Evolutionary conservation across 179 eudicot species (phyloP), one percentile per base, ranked within the genome.

Genomic region (Dionaea muscipula): DNA sequence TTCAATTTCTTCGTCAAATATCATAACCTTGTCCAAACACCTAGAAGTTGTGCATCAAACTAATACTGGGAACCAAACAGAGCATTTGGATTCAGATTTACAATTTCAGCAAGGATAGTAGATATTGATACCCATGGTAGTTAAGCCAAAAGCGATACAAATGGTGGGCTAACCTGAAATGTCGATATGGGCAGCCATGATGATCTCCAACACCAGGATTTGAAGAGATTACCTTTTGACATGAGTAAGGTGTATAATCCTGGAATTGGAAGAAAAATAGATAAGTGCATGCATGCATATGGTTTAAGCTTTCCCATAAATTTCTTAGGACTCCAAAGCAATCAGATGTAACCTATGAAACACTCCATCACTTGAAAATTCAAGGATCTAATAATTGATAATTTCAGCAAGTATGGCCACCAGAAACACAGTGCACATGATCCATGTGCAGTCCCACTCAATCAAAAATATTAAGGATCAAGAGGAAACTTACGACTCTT

Each of bases 141-240:
- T 11, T 31, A 4, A 31, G 5, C 35, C 10, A 6, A 31, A 31
- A 43, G 15, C 15, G 52, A 27, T 21, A 11, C 10, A 9, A 18
- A 4, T 16, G 17, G 49, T n/a, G 6, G 62, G 25, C 56, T 60
- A 26, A 90, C 97, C 94, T 88, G 81, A 93, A 93, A 74, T 91
- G 96, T 14, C 96, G 94, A 74, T 78, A 91, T 15, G 98, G 96
- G 57, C 98, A 91, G 40, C 98, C 98, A 70, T 91, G 98, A 62
- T 84, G 88, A 75, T 91, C 98, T 47, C 98, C 98, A 61, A 81
- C 94, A 64, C 94, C 81, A 19, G 96, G 96, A 50, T 89, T 79
- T 64, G 79, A 74, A 48, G 83, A 76, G 68, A 91, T 91, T 62
- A 91, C 58, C 64, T 82, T 91, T 65, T 87, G 94, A 72, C 99